Conservation (phyloP, 2,329 filamentous ascomycete genomes). For the Sporothrix sp. region DNA sequence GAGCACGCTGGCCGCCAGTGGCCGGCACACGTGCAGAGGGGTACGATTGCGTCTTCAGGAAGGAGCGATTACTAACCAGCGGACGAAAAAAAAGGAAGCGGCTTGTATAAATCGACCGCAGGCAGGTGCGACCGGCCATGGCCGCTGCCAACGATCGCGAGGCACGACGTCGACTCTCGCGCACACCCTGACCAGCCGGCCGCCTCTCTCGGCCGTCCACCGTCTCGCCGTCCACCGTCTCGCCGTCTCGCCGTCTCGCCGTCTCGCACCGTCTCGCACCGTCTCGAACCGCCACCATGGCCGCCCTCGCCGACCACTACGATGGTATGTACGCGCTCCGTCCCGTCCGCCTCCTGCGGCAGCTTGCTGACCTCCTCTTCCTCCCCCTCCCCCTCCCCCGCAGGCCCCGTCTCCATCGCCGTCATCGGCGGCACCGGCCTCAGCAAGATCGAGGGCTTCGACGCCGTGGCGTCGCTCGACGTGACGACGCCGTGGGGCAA, state of each 20-base stretch:
- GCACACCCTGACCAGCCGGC: background rate
- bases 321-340: conserved; percentile 12
- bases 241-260: background rate
- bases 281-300: conserved; percentile 4
- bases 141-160: background rate
- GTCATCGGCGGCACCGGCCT: conserved; percentile 92
- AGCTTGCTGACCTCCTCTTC: background rate
- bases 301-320: conserved; percentile 16
- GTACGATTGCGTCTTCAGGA: conserved; percentile 4
- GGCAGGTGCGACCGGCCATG: background rate
- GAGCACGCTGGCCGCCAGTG: conserved; percentile 9
- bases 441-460: conserved; percentile 76
- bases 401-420: conserved; percentile 46
- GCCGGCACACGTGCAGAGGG: background rate
- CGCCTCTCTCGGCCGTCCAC: background rate
- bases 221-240: background rate
- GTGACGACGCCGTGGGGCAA: conserved; percentile 79
- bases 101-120: too few species aligned
- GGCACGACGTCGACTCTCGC: background rate
- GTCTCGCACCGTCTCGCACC: background rate
- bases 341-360: background rate
- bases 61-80: background rate
- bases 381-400: too few species aligned
- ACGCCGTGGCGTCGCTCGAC: conserved; percentile 68
- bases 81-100: background rate